Evolutionary conservation across 176 grass and related monocot genomes (phyloP), one percentile per base, ranked within the genome.

Genomic region (Alloteropsis semialata): DNA sequence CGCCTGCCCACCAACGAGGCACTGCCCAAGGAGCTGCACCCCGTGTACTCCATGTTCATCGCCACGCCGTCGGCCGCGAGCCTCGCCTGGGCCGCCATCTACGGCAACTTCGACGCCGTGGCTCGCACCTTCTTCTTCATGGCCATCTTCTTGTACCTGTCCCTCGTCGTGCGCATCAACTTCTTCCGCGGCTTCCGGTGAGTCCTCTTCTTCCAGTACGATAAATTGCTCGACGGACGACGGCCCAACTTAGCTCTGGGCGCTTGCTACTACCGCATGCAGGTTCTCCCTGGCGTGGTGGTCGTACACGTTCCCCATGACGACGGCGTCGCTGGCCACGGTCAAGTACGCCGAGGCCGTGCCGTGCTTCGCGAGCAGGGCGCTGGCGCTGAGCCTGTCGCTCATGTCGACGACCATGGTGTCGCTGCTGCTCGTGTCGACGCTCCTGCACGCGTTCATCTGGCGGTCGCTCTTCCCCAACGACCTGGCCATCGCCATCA

Each of bases 291-390:
- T 98, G 34, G 96, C 96, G 32, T 98, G 96, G 96, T 98, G 92
- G 96, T 98, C 96, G 6, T 98, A 98, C 84, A 98, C 96, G 43
- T 98, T 98, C 81, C 96, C 96, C 1, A 98, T 98, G 96, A 98
- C 96, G 18, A 98, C 96, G 65, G 92, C 88, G 51, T 98, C 96
- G 56, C 80, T 98, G 2, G 92, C 96, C 42, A 86, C 88, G 32
- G 94, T 98, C 78, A 91, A 85, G 81, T 98, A 95, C 68, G 92
- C 96, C 13, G 96, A 98, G 87, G 92, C 87, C 5, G 89, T 84
- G 30, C 96, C 96, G n/a, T 93, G 89, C 78, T 95, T 98, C 84
- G 75, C 73, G 22, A 98, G 92, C 90, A 95, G 80, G 60, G 90
- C 71, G 25, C 84, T 98, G 3, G 92, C 96, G 15, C 75, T 95